phyloP scores from a whole-genome alignment of 768 basidiomycete species.

The Sarcodon aspratus region DNA sequence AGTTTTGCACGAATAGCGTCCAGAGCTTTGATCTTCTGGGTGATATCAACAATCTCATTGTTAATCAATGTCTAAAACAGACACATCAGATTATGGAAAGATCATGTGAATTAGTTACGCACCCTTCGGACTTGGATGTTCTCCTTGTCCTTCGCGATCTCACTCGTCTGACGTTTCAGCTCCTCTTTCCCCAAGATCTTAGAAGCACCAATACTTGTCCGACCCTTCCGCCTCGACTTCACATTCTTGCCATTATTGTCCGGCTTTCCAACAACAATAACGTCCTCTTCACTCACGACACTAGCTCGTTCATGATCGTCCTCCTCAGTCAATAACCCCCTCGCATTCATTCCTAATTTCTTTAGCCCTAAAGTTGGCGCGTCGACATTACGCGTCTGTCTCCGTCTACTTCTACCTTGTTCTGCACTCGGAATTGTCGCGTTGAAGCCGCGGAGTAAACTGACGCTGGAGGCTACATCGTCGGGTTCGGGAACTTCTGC shows the following conservation, averaged over 20 bases:
- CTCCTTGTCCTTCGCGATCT: slow-evolving; percentile 86
- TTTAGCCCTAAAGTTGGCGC: slow-evolving; percentile 68
- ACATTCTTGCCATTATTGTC: slow-evolving; percentile 22
- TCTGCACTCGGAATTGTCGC: slow-evolving; percentile 91
- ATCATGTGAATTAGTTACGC: slow-evolving; percentile 18
- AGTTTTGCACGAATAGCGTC: slow-evolving; percentile 73
- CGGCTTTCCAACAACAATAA: slow-evolving; percentile 45
- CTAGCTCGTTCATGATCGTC: slow-evolving; percentile 43
- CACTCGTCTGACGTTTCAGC: slow-evolving; percentile 69
- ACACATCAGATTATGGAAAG: slow-evolving; percentile 3
- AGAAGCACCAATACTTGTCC: slow-evolving; percentile 56
- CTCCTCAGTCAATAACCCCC: slow-evolving; percentile 53
- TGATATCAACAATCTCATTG: slow-evolving; percentile 82
- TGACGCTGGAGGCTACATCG: slow-evolving; percentile 61
- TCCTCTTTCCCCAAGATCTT: slow-evolving; percentile 79
- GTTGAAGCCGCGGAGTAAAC: slow-evolving; percentile 83
- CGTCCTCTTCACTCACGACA: slow-evolving; percentile 64
- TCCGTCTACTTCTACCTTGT: slow-evolving; percentile 58
- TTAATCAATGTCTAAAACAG: slow-evolving; percentile 62
- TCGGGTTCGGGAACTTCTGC: slow-evolving; percentile 65
- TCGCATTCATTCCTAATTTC: slow-evolving; percentile 65
- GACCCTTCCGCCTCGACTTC: slow-evolving; percentile 36
- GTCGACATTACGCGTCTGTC: slow-evolving; percentile 74
- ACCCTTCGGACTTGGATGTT: slow-evolving; percentile 86
- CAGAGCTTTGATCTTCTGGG: slow-evolving; percentile 78